phyloP scores from a whole-genome alignment of 2,329 filamentous ascomycete species.

The Piedraia hortae region DNA sequence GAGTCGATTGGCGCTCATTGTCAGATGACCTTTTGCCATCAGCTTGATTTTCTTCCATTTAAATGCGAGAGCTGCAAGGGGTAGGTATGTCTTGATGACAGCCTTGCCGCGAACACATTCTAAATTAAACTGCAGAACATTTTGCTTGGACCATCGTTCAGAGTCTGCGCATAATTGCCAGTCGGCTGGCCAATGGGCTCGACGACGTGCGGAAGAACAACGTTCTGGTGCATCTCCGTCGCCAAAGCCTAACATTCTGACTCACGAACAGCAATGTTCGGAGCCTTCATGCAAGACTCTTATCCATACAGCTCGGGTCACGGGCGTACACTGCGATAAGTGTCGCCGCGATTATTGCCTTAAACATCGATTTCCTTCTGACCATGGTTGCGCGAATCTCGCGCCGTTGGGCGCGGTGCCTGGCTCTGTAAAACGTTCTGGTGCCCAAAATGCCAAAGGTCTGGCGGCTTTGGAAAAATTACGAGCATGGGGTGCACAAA shows the following conservation, averaged over 20 bases:
- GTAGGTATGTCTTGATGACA: constrained; percentile 9
- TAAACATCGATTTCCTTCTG: constrained; percentile 47
- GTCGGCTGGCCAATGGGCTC: constrained; percentile 33
- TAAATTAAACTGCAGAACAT: too few relatives aligned
- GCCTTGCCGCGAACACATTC: too few relatives aligned
- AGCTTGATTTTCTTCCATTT: constrained; percentile 90
- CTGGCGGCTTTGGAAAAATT: constrained; percentile 49
- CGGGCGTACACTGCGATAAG: constrained; percentile 40
- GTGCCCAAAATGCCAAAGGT: constrained; percentile 32
- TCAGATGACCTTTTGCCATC: constrained; percentile 70
- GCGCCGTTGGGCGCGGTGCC: constrained; percentile 29
- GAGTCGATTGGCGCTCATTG: constrained; percentile 75
- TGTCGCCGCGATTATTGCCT: constrained; percentile 55
- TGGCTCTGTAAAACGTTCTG: constrained; percentile 12
- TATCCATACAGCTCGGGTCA: constrained; percentile 38
- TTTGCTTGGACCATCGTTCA: constrained; percentile 78
- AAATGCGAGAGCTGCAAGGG: constrained; percentile 63
- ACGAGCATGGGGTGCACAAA: constrained; percentile 52
- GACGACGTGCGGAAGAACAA: constrained; percentile 16
- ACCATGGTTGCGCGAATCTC: constrained; percentile 62
- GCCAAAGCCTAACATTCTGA: constrained; percentile 27
- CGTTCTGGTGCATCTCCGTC: constrained; percentile 7
- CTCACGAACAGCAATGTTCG: constrained; percentile 40
- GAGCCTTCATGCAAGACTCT: constrained; percentile 38
- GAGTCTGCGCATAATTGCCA: constrained; percentile 52